These are phyloP conservation scores for Raffaelea ambrosiae DNA, from an alignment of 2,329 filamentous ascomycete species.

Conservation along the genomic window DNA sequence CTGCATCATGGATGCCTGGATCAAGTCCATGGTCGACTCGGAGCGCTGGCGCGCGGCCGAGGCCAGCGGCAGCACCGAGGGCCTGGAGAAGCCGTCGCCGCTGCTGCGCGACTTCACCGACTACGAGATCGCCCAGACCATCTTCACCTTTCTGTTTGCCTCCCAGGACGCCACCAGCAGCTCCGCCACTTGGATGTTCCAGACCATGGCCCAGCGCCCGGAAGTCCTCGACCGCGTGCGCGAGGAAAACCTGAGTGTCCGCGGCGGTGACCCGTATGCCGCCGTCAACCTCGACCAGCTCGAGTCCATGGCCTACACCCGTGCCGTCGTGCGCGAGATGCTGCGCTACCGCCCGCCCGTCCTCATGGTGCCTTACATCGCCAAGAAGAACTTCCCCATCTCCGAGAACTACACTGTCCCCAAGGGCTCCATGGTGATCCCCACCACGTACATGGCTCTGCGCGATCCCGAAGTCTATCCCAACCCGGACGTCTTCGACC, in stretches of 20 bases:
- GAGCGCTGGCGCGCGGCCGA: slow-evolving; percentile 72
- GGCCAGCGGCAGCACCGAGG: slow-evolving; percentile 62
- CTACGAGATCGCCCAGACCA: slow-evolving; percentile 82
- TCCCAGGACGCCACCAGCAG: slow-evolving; percentile 96
- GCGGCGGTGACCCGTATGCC: slow-evolving; percentile 65
- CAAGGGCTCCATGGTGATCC: slow-evolving; percentile 93
- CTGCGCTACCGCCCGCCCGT: slow-evolving; percentile 93
- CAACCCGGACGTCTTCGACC: slow-evolving; percentile 80
- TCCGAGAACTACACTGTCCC: slow-evolving; percentile 81
- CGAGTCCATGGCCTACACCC: slow-evolving; percentile 82
- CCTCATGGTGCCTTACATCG: slow-evolving; percentile 91
- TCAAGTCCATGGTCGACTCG: slow-evolving; percentile 80
- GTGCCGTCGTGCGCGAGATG: slow-evolving; percentile 83
- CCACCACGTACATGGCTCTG: slow-evolving; percentile 80
- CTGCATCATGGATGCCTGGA: slow-evolving; percentile 95
- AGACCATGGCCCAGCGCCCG: slow-evolving; percentile 87
- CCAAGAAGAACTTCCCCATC: slow-evolving; percentile 92
- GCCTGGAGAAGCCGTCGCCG: slow-evolving; percentile 71
- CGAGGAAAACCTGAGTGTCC: slow-evolving; percentile 74
- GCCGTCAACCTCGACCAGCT: slow-evolving; percentile 75
- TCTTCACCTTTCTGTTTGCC: slow-evolving; percentile 95
- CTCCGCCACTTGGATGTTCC: slow-evolving; percentile 90
- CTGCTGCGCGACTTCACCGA: slow-evolving; percentile 82
- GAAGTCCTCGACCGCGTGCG: slow-evolving; percentile 84
- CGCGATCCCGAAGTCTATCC: slow-evolving; percentile 90